Conservation (phyloP, 1,284 basidiomycete genomes). For the Ustilago nuda region DNA sequence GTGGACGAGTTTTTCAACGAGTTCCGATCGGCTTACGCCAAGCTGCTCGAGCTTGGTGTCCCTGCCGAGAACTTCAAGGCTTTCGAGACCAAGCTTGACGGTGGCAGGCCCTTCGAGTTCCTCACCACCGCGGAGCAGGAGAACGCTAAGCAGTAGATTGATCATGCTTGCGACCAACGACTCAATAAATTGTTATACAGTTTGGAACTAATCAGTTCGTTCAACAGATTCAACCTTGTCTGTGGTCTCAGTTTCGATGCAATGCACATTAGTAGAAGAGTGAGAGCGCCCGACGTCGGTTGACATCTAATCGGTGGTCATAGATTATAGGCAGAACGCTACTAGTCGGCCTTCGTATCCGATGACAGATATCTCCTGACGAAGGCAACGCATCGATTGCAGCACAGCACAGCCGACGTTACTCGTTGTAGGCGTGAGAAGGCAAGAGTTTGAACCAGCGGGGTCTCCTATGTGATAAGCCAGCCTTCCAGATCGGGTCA, state of each 20-base stretch:
- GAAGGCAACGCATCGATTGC: background rate
- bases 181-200: background rate
- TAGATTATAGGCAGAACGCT: background rate
- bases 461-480: background rate
- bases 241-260: background rate
- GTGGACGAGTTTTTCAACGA: constrained; percentile 68
- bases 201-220: constrained; percentile 9
- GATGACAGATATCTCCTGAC: background rate
- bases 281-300: background rate
- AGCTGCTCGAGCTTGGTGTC: constrained; percentile 66
- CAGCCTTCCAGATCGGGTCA: background rate
- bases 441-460: background rate
- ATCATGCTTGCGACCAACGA: background rate
- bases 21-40: constrained; percentile 57
- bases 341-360: background rate
- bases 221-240: background rate
- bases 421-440: background rate
- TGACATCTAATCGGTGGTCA: too few relatives aligned
- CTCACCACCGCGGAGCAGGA: constrained; percentile 57
- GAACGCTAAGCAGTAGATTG: constrained; percentile 35
- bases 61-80: constrained; percentile 64
- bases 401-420: constrained; percentile 3
- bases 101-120: constrained; percentile 50
- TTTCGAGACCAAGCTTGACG: constrained; percentile 53
- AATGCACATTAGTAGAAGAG: background rate